A percentile compares a stretch with the other conserved stretches of the same genome.
Evolutionary conservation across 441 rosid genomes (phyloP).

Genomic region (Adansonia grandidieri): DNA sequence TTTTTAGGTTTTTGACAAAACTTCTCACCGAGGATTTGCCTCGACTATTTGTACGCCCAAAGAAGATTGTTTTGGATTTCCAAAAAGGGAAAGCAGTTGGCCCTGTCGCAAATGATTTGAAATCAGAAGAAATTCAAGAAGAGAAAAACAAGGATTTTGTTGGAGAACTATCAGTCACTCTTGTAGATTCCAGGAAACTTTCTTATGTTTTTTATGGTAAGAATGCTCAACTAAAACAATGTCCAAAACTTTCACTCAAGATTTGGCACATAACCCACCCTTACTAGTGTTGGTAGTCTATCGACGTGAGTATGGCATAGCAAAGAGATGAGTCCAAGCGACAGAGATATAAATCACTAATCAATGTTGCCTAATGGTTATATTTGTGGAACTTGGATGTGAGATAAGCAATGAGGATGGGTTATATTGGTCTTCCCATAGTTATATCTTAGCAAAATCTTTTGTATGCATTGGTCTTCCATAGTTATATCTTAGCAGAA

Average conservation of each 20-base stretch:
- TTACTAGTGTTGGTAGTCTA: neutral
- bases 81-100: conserved; percentile 94
- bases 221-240: neutral
- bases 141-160: conserved; percentile 79
- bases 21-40: conserved; percentile 95
- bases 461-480: neutral
- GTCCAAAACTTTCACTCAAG: neutral
- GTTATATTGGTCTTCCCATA: conserved; percentile 14
- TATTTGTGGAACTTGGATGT: neutral
- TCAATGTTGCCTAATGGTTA: neutral
- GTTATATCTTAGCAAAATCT: conserved; percentile 22
- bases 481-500: no score
- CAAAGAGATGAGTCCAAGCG: neutral
- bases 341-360: neutral
- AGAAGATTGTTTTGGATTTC: conserved; percentile 95
- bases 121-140: conserved; percentile 83
- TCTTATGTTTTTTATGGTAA: conserved; percentile 76
- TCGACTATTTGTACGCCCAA: conserved; percentile 87
- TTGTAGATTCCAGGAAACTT: conserved; percentile 90
- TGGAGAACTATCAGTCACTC: conserved; percentile 90
- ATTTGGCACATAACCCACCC: neutral
- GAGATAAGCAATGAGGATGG: conserved; percentile 15
- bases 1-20: conserved; percentile 83
- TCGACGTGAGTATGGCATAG: neutral
- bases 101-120: conserved; percentile 64